These are phyloP conservation scores for Alternaria sp. DNA, from an alignment of 2,329 filamentous ascomycete genomes.

Conservation along the genomic window DNA sequence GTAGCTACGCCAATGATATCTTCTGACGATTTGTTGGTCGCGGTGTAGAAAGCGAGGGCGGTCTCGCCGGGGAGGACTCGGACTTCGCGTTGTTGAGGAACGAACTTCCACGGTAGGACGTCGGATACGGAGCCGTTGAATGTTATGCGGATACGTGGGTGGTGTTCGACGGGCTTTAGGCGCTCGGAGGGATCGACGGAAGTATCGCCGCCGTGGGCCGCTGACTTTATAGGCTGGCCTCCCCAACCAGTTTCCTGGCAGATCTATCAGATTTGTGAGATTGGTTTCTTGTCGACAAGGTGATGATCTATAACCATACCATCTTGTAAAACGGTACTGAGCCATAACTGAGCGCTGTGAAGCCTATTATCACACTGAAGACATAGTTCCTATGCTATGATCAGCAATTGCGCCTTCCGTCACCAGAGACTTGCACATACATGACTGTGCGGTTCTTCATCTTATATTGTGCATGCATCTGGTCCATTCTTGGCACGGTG, in stretches of 20 bases:
- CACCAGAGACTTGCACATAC: constrained; percentile 47
- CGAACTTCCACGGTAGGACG: constrained; percentile 95
- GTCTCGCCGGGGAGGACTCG: constrained; percentile 95
- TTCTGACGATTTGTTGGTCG: constrained; percentile 84
- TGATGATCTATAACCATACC: constrained; percentile 53
- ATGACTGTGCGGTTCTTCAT: constrained; percentile 71
- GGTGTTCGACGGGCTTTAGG: constrained; percentile 78
- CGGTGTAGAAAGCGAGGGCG: constrained; percentile 95
- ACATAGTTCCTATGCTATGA: constrained; percentile 67
- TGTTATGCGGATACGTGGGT: constrained; percentile 88
- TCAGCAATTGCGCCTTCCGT: neutral
- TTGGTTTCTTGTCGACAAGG: neutral
- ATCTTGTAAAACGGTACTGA: constrained; percentile 89
- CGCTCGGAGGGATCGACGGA: constrained; percentile 73
- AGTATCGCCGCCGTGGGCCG: constrained; percentile 64
- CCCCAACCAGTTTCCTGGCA: constrained; percentile 90
- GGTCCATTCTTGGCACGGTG: constrained; percentile 65
- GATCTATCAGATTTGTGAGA: constrained; percentile 59
- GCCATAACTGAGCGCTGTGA: constrained; percentile 80
- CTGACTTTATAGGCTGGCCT: constrained; percentile 86
- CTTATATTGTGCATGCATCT: constrained; percentile 68
- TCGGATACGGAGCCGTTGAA: constrained; percentile 97
- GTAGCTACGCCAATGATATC: constrained; percentile 99
- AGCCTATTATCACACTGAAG: constrained; percentile 77
- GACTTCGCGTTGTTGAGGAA: constrained; percentile 95